A percentile compares a stretch with the other conserved stretches of the same genome.
These are phyloP conservation scores for Neurospora sp. DNA, from an alignment of 495 filamentous ascomycete genomes.

Conservation along the genomic window DNA sequence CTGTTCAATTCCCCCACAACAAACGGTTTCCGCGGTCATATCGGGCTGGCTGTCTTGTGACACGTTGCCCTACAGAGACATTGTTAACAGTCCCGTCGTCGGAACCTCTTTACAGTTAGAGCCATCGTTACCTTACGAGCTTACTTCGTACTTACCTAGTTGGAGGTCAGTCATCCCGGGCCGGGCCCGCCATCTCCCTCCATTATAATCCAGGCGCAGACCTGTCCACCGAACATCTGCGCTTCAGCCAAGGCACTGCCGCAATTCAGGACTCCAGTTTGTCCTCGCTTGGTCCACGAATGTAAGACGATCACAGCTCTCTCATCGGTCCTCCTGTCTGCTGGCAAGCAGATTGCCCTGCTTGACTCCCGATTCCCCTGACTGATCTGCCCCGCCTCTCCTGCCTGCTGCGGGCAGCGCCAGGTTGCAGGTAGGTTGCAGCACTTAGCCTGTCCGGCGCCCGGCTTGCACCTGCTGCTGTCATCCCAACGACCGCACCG, in stretches of 20 bases:
- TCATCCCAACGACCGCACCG: background rate
- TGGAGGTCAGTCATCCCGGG: background rate
- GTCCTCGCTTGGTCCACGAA: background rate
- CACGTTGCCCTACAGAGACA: background rate
- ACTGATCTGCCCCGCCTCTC: background rate
- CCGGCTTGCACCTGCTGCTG: background rate
- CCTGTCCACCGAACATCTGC: background rate
- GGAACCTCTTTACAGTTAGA: background rate
- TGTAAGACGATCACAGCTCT: background rate
- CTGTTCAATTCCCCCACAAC: background rate
- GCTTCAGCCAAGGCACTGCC: background rate
- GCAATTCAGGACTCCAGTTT: background rate
- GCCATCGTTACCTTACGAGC: background rate
- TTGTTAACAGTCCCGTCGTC: background rate
- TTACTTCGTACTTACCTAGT: background rate
- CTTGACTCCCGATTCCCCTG: background rate
- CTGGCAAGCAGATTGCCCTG: background rate
- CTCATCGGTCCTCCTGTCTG: background rate
- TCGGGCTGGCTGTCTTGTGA: background rate
- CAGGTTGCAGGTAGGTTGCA: background rate
- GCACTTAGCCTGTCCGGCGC: background rate
- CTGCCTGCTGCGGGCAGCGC: background rate
- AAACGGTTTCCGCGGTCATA: background rate
- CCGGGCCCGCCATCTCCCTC: background rate
- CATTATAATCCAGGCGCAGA: background rate